Percentiles rank a stretch among this genome's conserved stretches.
Conservation (phyloP, 176 grass and related monocot genomes). For the Hyparrhenia diplandra region DNA sequence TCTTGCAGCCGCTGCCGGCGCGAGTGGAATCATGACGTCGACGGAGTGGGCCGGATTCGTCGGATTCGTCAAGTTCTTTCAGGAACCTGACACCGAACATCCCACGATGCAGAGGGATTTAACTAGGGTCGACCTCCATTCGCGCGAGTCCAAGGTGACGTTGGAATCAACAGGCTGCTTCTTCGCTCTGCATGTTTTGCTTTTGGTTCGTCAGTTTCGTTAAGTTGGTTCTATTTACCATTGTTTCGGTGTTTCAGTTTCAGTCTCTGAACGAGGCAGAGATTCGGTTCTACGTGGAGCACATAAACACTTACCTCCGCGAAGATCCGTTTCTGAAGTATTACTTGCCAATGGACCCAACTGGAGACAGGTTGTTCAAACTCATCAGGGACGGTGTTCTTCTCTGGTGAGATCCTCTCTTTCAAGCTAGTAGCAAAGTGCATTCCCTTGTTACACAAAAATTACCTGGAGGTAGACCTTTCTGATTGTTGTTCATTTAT, state of each 20-base stretch:
- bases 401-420: constrained; percentile 63
- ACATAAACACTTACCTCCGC: constrained; percentile 83
- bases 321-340: constrained; percentile 90
- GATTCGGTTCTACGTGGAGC: constrained; percentile 82
- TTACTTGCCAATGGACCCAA: constrained; percentile 82
- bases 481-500: neutral
- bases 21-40: neutral
- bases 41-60: constrained; percentile 65
- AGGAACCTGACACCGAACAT: no score
- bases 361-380: constrained; percentile 63
- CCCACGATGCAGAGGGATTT: constrained; percentile 82
- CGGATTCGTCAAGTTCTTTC: constrained; percentile 65
- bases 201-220: neutral
- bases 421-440: constrained; percentile 11
- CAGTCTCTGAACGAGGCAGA: constrained; percentile 65
- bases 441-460: constrained; percentile 18
- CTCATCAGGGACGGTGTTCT: constrained; percentile 86
- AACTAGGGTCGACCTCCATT: constrained; percentile 56
- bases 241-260: constrained; percentile 40
- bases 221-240: constrained; percentile 19
- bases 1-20: neutral
- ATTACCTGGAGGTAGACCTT: neutral
- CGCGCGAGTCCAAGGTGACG: constrained; percentile 77
- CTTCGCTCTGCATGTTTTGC: neutral
- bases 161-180: neutral